phyloP scores from a whole-genome alignment of 768 basidiomycete genomes.

The Boletus vinaceobasis region DNA sequence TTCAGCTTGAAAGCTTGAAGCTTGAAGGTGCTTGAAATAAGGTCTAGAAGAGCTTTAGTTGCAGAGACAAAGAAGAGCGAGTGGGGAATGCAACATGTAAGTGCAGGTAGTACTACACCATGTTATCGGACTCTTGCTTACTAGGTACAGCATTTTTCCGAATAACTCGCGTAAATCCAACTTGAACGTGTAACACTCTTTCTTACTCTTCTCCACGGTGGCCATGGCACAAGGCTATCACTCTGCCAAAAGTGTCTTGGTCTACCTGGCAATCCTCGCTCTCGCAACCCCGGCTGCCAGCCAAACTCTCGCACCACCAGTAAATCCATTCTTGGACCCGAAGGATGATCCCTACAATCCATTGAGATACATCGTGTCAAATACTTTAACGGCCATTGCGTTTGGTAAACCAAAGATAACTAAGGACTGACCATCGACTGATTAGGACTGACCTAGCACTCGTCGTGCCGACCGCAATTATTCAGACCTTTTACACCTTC shows the following conservation, averaged over 20 bases:
- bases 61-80: not conserved
- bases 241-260: not conserved
- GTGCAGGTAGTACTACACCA: no score
- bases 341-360: slow-evolving; percentile 52
- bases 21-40: not conserved
- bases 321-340: slow-evolving; percentile 36
- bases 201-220: not conserved
- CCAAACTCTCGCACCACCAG: slow-evolving; percentile 6
- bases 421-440: not conserved
- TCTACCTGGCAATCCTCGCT: not conserved
- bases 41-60: not conserved
- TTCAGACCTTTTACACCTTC: slow-evolving; percentile 42
- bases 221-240: slow-evolving; percentile 2
- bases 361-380: slow-evolving; percentile 53
- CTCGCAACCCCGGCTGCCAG: not conserved
- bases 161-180: not conserved
- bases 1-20: not conserved
- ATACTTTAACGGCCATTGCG: slow-evolving; percentile 49
- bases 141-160: no score
- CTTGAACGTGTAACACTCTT: not conserved
- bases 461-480: slow-evolving; percentile 39
- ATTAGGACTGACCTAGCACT: slow-evolving; percentile 17
- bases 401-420: slow-evolving; percentile 34
- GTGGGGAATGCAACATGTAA: not conserved
- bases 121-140: no score